Evolutionary conservation across 1,284 basidiomycete genomes (phyloP).

Genomic region (Naganishia liquefaciens): DNA sequence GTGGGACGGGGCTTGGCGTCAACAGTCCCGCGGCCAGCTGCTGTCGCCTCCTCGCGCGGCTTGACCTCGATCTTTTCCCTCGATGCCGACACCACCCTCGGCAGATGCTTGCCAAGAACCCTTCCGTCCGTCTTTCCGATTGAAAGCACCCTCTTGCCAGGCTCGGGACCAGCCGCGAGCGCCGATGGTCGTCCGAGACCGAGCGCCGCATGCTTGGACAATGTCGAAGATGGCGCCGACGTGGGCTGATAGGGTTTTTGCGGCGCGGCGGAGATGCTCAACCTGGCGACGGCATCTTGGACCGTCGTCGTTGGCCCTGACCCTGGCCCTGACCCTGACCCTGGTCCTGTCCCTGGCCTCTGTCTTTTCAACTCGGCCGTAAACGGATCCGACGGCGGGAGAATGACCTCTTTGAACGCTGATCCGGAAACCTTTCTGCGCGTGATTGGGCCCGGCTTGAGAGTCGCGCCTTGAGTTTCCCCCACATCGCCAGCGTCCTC

Average conservation of each 20-base stretch:
- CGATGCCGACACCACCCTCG: conserved; percentile 51
- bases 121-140: conserved; percentile 47
- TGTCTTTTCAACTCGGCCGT: conserved; percentile 15
- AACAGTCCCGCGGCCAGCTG: background rate
- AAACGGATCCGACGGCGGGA: conserved; percentile 19
- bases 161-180: background rate
- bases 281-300: background rate
- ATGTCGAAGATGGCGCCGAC: background rate
- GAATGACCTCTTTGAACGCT: conserved; percentile 26
- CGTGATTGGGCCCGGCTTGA: conserved; percentile 1
- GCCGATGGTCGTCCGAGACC: conserved; percentile 21
- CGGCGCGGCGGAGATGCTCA: background rate
- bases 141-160: conserved; percentile 40
- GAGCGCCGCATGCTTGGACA: background rate
- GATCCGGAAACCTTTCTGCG: conserved; percentile 21
- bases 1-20: background rate
- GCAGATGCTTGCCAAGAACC: conserved; percentile 53
- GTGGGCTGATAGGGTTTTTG: background rate
- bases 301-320: too few relatives aligned
- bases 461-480: background rate
- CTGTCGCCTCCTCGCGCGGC: background rate
- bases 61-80: background rate
- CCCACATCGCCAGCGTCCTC: conserved; percentile 4
- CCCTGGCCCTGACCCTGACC: too few relatives aligned
- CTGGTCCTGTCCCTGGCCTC: background rate